Evolutionary conservation across 768 basidiomycete genomes (phyloP), one percentile per base, ranked within the genome.

Genomic region (Suillus subaureus): DNA sequence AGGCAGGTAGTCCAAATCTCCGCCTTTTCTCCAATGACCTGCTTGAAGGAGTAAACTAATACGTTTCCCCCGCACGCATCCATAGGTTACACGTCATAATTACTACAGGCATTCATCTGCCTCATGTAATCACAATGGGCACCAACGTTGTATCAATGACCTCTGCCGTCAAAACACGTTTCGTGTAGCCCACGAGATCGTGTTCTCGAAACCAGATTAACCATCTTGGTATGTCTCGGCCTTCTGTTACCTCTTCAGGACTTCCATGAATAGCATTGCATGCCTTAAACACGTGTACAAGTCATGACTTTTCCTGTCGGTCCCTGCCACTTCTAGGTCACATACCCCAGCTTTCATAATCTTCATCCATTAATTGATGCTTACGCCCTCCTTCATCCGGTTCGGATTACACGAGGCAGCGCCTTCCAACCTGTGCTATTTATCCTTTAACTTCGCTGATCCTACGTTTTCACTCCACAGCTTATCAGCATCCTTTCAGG

Each of bases 391-490:
- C 62, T 28, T 28, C 28, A 42, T 43, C 60, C 57, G 65, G 66
- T 63, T 74, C 69, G 72, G 70, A 61, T 43, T 45, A 64, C 75
- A 77, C 70, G 75, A 73, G 76, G 71, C 66, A 65, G 42, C n/a
- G 8, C 9, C 66, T 65, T 64, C 65, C 66, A 62, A 57, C 62
- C 35, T 61, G 49, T 21, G 56, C 66, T 40, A 35, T 67, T 60
- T 47, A 60, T 51, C 62, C 9, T 64, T 47, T 49, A 65, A 63
- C 16, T 67, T 31, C 61, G 60, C 64, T 66, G 58, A 51, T 60
- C 62, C 28, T 31, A 55, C 61, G 40, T 51, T 37, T 56, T 52
- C 45, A 23, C 5, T 54, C 51, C 56, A 31, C 66, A 66, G 33
- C 62, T 56, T 33, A n/a, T 37, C 47, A 57, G 64, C 52, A 28